Evolutionary conservation across 2,329 filamentous ascomycete genomes (phyloP).

Genomic region (Ceratocystis papillata): DNA sequence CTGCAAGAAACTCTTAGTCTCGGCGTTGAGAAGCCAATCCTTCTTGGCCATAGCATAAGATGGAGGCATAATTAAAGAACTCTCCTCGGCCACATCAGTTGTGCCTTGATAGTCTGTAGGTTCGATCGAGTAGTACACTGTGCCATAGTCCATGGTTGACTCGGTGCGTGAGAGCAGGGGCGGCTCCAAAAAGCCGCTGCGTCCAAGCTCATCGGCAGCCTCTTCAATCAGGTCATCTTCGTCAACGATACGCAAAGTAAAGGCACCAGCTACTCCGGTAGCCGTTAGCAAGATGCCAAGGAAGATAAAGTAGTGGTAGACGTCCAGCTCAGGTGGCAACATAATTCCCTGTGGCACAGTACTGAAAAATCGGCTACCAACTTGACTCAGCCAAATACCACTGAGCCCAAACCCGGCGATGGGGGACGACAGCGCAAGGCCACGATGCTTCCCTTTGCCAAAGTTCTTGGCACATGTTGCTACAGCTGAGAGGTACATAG

Average conservation of each 20-base stretch:
- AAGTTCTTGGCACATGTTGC: conserved; percentile 98
- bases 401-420: conserved; percentile 90
- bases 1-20: conserved; percentile 71
- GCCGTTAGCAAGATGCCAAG: conserved; percentile 58
- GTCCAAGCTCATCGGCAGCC: conserved; percentile 80
- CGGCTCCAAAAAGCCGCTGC: conserved; percentile 69
- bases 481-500: conserved; percentile 84
- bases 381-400: conserved; percentile 90
- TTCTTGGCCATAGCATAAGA: conserved; percentile 39
- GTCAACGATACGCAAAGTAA: conserved; percentile 67
- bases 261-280: conserved; percentile 61
- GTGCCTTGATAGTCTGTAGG: conserved; percentile 7
- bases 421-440: conserved; percentile 76
- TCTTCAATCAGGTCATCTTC: conserved; percentile 82
- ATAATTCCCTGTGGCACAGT: conserved; percentile 54
- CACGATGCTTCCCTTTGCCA: conserved; percentile 74
- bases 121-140: conserved; percentile 36
- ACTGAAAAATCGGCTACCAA: conserved; percentile 67
- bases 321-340: conserved; percentile 48
- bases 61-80: conserved; percentile 21
- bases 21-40: conserved; percentile 80
- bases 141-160: conserved; percentile 50
- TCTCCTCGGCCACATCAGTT: conserved; percentile 33
- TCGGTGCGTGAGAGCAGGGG: conserved; percentile 50
- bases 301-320: conserved; percentile 82